phyloP scores from a whole-genome alignment of 148 eudicot species.

The Rhododendron williamsianum region DNA sequence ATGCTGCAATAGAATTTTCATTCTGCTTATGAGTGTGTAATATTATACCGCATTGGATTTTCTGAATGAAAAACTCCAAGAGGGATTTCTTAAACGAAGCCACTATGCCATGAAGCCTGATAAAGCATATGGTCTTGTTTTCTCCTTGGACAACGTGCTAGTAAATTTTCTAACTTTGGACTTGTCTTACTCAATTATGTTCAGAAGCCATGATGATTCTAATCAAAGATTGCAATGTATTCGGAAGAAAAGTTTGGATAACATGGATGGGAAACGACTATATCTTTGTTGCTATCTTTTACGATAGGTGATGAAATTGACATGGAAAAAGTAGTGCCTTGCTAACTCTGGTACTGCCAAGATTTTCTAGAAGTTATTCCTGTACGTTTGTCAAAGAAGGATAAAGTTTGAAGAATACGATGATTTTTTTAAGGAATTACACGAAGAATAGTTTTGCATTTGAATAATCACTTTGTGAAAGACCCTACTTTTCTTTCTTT shows the following conservation, averaged over 20 bases:
- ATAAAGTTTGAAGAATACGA: background rate
- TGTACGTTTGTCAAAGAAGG: too few relatives aligned
- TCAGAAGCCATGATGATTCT: background rate
- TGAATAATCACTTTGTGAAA: background rate
- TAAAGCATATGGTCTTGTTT: slow-evolving; percentile 95
- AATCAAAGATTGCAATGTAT: background rate
- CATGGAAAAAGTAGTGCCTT: background rate
- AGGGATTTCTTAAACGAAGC: slow-evolving; percentile 72
- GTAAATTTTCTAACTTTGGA: slow-evolving; percentile 29
- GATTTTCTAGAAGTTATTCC: too few relatives aligned
- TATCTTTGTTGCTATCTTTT: too few relatives aligned
- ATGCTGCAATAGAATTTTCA: background rate
- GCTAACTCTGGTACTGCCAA: background rate
- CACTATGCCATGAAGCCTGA: slow-evolving; percentile 97
- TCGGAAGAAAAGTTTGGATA: too few relatives aligned
- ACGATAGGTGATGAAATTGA: too few relatives aligned
- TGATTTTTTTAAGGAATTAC: background rate
- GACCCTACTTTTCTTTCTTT: background rate
- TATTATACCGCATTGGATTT: slow-evolving; percentile 50
- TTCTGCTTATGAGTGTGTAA: background rate
- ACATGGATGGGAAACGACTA: too few relatives aligned
- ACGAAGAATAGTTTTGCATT: background rate
- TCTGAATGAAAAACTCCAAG: slow-evolving; percentile 80
- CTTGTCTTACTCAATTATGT: background rate
- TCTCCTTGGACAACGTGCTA: slow-evolving; percentile 97